A percentile compares a stretch with the other conserved stretches of the same genome.
phyloP scores from a whole-genome alignment of 2,329 filamentous ascomycete species.

The Annulohypoxylon truncatum region DNA sequence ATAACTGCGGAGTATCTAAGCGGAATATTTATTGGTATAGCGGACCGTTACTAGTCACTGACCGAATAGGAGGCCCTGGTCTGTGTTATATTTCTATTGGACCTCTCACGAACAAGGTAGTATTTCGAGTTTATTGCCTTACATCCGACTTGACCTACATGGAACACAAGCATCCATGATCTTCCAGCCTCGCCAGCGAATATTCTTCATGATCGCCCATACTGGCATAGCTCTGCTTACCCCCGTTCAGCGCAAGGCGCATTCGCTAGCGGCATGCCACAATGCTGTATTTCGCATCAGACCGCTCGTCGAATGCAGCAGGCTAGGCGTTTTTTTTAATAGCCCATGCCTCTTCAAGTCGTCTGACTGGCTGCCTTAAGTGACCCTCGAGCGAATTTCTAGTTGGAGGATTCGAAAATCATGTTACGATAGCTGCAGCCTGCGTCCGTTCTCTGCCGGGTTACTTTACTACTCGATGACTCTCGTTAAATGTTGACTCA shows the following conservation, averaged over 20 bases:
- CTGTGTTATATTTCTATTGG: neutral
- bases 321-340: neutral
- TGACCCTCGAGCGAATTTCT: neutral
- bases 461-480: constrained; percentile 11
- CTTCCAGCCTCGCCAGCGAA: constrained; percentile 12
- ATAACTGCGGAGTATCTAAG: neutral
- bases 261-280: constrained; percentile 9
- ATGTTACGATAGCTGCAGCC: constrained; percentile 10
- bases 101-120: neutral
- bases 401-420: constrained; percentile 20
- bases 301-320: neutral
- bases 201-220: neutral
- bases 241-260: neutral
- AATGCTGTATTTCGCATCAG: constrained; percentile 11
- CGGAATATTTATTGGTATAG: neutral
- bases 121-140: constrained; percentile 3
- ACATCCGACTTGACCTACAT: neutral
- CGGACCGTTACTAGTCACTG: neutral
- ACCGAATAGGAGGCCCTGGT: neutral
- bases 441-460: constrained; percentile 1
- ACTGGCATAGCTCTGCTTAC: constrained; percentile 8
- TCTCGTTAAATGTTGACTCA: constrained; percentile 3
- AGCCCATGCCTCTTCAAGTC: constrained; percentile 18
- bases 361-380: constrained; percentile 19
- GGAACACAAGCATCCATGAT: neutral